A percentile compares a stretch with the other conserved stretches of the same genome.
phyloP scores from a whole-genome alignment of 2,329 filamentous ascomycete species.

The Chaetomium strumarium region DNA sequence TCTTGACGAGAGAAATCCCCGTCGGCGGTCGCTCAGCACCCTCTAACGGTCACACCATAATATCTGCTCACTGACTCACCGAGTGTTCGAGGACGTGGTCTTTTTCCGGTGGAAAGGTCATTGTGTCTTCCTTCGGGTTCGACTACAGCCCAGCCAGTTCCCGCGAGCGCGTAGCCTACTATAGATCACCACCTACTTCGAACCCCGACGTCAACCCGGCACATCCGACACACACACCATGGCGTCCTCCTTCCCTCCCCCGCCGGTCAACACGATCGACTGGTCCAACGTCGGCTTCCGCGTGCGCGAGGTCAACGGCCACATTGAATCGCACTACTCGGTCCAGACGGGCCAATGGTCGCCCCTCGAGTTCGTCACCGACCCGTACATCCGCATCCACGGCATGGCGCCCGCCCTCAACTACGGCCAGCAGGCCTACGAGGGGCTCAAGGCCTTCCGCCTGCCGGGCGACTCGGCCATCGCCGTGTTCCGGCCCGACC shows the following conservation, averaged over 20 bases:
- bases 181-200: not conserved
- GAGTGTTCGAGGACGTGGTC: no score
- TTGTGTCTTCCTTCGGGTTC: no score
- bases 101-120: no score
- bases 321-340: constrained; percentile 83
- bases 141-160: no score
- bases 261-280: constrained; percentile 76
- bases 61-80: no score
- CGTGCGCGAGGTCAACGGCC: constrained; percentile 90
- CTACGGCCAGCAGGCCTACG: constrained; percentile 96
- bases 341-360: constrained; percentile 71
- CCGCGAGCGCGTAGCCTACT: no score
- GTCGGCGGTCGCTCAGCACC: not conserved
- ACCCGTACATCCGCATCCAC: constrained; percentile 82
- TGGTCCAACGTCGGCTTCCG: constrained; percentile 92
- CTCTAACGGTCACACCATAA: not conserved
- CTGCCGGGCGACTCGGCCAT: constrained; percentile 62
- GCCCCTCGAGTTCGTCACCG: constrained; percentile 68
- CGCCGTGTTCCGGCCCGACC: constrained; percentile 79
- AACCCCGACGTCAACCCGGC: not conserved
- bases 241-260: constrained; percentile 61
- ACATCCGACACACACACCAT: constrained; percentile 33
- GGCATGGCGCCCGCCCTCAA: constrained; percentile 94
- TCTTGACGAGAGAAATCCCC: not conserved
- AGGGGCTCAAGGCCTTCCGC: constrained; percentile 97